Evolutionary conservation across 495 filamentous ascomycete species (phyloP), one percentile per base, ranked within the genome.

Genomic region (Podospora pseudoanserina): DNA sequence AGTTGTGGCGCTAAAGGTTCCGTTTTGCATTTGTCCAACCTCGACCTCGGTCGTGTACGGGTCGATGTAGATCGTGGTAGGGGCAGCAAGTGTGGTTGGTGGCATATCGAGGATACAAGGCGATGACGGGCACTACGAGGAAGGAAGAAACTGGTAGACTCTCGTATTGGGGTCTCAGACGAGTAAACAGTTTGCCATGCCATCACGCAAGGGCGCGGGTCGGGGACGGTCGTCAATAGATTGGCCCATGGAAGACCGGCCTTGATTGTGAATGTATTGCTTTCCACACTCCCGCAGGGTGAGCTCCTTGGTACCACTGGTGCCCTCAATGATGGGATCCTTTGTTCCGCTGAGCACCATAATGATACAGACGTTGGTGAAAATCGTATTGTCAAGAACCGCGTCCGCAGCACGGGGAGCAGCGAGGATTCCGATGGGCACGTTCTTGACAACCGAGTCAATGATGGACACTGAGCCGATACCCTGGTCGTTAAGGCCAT

Each of bases 401-500:
- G 83, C 79, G 23, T 79, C 78, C 34, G 78, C 70, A 20, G 79
- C 76, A 60, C 79, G 75, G 77, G 82, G 88, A 13, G 81, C 84
- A 53, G 89, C 92, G 13, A 86, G 79, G 23, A 93, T 79, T 71
- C 86, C 91, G 54, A 85, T 83, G 1, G 82, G 81, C 5, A 86
- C 89, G 71, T 87, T 86, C 53, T 76, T 86, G 65, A 94, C 83
- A 3, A 72, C 83, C 71, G 85, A 89, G 75, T 94, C 92, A 28
- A 91, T 83, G 63, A 94, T 76, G 32, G 92, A 77, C n/a, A 93
- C 82, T 0, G 89, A 90, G 30, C 90, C 89, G 28, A 88, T 87
- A 18, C 83, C 85, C 73, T 90, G 88, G 70, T 83, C 83, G 28
- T 27, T 67, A 3, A 78, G 73, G 9, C 75, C 79, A 16, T 81